phyloP scores from a whole-genome alignment of 75 land plant species.

The Sequoiadendron giganteum region DNA sequence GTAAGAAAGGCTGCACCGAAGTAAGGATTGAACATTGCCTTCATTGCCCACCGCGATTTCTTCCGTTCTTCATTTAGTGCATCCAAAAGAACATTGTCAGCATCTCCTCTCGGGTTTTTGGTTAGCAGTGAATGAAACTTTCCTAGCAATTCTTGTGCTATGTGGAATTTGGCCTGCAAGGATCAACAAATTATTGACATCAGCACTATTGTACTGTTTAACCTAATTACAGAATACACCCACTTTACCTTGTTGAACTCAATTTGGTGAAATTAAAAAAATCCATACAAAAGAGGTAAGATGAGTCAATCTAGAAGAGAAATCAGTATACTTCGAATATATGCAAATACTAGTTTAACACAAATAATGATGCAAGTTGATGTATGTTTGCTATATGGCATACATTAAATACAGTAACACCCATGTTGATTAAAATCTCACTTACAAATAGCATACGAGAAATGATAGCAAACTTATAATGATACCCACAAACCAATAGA shows the following conservation, averaged over 20 bases:
- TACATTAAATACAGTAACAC: neutral
- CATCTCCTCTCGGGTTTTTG: constrained; percentile 28
- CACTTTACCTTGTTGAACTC: neutral
- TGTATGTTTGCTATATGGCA: neutral
- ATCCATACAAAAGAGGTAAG: neutral
- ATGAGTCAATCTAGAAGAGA: neutral
- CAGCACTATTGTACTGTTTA: neutral
- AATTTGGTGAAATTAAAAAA: neutral
- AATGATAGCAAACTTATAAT: neutral
- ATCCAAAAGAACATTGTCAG: constrained; percentile 43
- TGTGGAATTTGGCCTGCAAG: constrained; percentile 85
- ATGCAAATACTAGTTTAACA: neutral
- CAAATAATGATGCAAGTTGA: constrained; percentile 1
- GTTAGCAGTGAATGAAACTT: constrained; percentile 62
- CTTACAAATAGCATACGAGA: neutral
- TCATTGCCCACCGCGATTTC: constrained; percentile 65
- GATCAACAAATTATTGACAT: neutral
- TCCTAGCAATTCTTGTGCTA: constrained; percentile 85
- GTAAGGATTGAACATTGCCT: constrained; percentile 75
- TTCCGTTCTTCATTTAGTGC: constrained; percentile 72
- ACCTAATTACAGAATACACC: neutral
- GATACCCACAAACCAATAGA: neutral
- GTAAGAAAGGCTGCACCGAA: constrained; percentile 97
- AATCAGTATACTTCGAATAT: neutral
- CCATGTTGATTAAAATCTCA: neutral